phyloP scores from a whole-genome alignment of 2,329 filamentous ascomycete species.

The Leptographium radiaticola region DNA sequence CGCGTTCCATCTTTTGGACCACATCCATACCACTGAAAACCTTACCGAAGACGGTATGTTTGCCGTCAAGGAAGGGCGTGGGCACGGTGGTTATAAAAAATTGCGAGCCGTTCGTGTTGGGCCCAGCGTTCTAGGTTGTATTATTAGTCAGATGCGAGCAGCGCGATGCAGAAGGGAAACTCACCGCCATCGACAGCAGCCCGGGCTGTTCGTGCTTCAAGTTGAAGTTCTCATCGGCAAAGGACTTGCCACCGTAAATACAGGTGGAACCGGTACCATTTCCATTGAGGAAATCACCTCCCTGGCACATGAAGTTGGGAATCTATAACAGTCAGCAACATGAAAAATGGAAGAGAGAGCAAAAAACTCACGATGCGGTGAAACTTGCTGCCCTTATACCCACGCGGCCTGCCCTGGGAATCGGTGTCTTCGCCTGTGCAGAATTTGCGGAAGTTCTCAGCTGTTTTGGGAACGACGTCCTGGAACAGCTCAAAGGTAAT shows the following conservation, averaged over 20 bases:
- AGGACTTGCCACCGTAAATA: constrained; percentile 76
- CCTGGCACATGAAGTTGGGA: constrained; percentile 94
- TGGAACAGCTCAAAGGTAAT: constrained; percentile 87
- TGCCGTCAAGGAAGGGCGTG: constrained; percentile 78
- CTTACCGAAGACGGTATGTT: constrained; percentile 91
- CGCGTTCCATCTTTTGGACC: constrained; percentile 83
- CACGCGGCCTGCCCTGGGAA: constrained; percentile 62
- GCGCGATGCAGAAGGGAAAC: constrained; percentile 19
- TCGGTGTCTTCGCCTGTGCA: constrained; percentile 90
- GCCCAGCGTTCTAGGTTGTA: constrained; percentile 60
- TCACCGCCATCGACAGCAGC: constrained; percentile 82
- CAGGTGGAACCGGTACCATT: constrained; percentile 80
- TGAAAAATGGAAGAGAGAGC: neutral
- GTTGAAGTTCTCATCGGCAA: constrained; percentile 82
- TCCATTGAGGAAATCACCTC: constrained; percentile 81
- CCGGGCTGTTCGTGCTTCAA: constrained; percentile 69
- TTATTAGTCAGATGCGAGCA: neutral
- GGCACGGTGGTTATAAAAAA: constrained; percentile 93
- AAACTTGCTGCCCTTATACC: constrained; percentile 91
- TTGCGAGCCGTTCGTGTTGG: constrained; percentile 86
- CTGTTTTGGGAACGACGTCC: constrained; percentile 71
- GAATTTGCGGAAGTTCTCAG: constrained; percentile 95
- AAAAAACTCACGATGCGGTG: constrained; percentile 71
- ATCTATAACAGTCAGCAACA: constrained; percentile 44
- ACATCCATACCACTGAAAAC: constrained; percentile 85